Conservation (phyloP, 345 rosid species). For the Citrus unshiu region DNA sequence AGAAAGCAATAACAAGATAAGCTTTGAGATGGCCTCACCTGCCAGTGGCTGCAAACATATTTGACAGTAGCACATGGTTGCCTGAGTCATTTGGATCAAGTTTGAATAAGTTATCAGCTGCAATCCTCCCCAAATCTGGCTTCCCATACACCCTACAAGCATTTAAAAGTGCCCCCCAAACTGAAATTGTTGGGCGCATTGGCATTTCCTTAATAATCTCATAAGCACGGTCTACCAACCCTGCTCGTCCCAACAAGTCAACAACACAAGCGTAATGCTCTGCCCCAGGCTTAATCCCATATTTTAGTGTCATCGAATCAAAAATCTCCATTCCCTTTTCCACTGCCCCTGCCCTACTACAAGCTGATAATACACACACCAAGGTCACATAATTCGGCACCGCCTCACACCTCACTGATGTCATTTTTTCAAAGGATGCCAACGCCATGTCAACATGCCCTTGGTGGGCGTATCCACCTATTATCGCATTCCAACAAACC, state of each 20-base stretch:
- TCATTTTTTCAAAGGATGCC: constrained; percentile 53
- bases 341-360: constrained; percentile 76
- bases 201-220: constrained; percentile 62
- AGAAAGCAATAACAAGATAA: background rate
- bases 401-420: constrained; percentile 26
- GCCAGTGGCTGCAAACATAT: constrained; percentile 72
- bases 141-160: constrained; percentile 69
- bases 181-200: constrained; percentile 56
- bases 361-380: constrained; percentile 77
- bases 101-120: constrained; percentile 61
- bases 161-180: constrained; percentile 92
- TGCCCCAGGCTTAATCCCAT: constrained; percentile 58
- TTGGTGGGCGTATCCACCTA: constrained; percentile 77
- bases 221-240: constrained; percentile 66
- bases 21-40: constrained; percentile 34
- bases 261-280: constrained; percentile 87
- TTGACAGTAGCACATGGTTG: constrained; percentile 81
- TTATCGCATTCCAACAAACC: constrained; percentile 72
- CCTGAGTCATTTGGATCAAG: constrained; percentile 84
- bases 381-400: constrained; percentile 67
- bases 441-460: constrained; percentile 62
- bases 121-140: constrained; percentile 60
- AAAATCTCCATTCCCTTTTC: constrained; percentile 61
- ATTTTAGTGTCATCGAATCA: constrained; percentile 53
- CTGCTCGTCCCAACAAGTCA: constrained; percentile 82